Percentiles rank a stretch among this genome's conserved stretches.
Evolutionary conservation across 148 eudicot species (phyloP).

Genomic region (Salicornia ramosissima): DNA sequence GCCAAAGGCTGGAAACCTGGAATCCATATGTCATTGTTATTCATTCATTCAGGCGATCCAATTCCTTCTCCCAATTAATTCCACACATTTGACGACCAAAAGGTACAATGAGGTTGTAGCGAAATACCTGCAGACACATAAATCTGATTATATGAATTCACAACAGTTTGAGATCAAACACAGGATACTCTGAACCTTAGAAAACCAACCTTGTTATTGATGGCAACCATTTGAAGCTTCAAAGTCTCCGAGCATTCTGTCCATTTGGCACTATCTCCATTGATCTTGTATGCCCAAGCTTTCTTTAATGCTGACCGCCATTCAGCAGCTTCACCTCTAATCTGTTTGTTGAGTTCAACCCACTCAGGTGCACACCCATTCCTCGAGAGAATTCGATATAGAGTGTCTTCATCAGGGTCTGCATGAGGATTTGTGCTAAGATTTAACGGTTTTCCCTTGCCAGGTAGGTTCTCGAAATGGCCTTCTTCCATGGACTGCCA

Average conservation of each 20-base stretch:
- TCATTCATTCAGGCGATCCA: slow-evolving; percentile 33
- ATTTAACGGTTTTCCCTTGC: slow-evolving; percentile 82
- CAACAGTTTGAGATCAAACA: not conserved
- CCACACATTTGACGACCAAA: slow-evolving; percentile 81
- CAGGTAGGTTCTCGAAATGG: slow-evolving; percentile 77
- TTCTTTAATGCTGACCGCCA: slow-evolving; percentile 61
- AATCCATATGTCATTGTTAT: slow-evolving; percentile 2
- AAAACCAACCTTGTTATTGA: slow-evolving; percentile 68
- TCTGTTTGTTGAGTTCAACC: slow-evolving; percentile 89
- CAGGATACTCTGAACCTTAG: not conserved
- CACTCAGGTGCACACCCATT: slow-evolving; percentile 89
- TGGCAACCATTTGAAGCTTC: slow-evolving; percentile 45
- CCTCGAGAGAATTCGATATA: slow-evolving; percentile 72
- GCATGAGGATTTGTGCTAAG: slow-evolving; percentile 71
- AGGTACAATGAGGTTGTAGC: slow-evolving; percentile 83
- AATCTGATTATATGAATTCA: not conserved
- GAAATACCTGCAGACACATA: slow-evolving; percentile 53
- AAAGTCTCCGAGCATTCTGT: slow-evolving; percentile 46
- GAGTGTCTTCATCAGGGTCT: slow-evolving; percentile 85
- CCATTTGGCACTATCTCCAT: slow-evolving; percentile 54
- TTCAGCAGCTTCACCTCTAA: slow-evolving; percentile 43
- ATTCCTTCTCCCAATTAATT: slow-evolving; percentile 71
- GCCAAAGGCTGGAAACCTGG: not conserved
- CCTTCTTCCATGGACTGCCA: slow-evolving; percentile 96
- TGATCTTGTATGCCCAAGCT: slow-evolving; percentile 40